Conservation (phyloP, 352 stramenopile genomes). For the Globisporangium cederbergense region DNA sequence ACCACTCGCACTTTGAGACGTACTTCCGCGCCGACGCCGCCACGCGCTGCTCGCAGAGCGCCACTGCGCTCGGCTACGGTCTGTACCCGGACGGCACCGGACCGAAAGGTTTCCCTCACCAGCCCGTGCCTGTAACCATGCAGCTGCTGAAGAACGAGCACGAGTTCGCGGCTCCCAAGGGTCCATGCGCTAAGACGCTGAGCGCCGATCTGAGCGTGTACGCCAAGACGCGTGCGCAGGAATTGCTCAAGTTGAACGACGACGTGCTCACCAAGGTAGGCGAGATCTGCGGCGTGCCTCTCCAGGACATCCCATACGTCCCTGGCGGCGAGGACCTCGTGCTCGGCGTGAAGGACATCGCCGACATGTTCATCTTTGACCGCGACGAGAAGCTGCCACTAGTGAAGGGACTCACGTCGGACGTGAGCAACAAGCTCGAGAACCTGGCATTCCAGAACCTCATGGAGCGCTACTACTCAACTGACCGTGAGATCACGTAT, state of each 20-base stretch:
- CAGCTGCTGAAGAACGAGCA: conserved; percentile 82
- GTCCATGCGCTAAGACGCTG: conserved; percentile 54
- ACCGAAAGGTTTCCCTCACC: conserved; percentile 53
- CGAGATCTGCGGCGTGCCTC: conserved; percentile 52
- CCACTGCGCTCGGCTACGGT: conserved; percentile 66
- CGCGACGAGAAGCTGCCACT: conserved; percentile 46
- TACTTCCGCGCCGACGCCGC: conserved; percentile 84
- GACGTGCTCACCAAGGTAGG: conserved; percentile 53
- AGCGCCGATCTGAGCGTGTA: conserved; percentile 55
- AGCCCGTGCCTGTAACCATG: conserved; percentile 84
- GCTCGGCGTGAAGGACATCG: conserved; percentile 70
- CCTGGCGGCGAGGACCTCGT: conserved; percentile 67
- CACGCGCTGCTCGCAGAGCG: conserved; percentile 78
- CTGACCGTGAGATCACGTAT: conserved; percentile 60
- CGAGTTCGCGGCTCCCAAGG: conserved; percentile 79
- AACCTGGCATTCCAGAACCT: conserved; percentile 70
- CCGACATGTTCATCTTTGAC: conserved; percentile 75
- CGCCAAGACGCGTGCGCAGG: conserved; percentile 41
- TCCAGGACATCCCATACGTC: conserved; percentile 55
- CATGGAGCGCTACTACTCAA: conserved; percentile 77
- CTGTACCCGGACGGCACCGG: conserved; percentile 81
- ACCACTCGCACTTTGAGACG: conserved; percentile 78
- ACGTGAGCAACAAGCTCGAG: conserved; percentile 40
- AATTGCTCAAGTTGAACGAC: conserved; percentile 56
- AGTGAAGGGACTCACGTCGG: conserved; percentile 40